Conservation (phyloP, 768 basidiomycete species). For the Mycena leptocephala region DNA sequence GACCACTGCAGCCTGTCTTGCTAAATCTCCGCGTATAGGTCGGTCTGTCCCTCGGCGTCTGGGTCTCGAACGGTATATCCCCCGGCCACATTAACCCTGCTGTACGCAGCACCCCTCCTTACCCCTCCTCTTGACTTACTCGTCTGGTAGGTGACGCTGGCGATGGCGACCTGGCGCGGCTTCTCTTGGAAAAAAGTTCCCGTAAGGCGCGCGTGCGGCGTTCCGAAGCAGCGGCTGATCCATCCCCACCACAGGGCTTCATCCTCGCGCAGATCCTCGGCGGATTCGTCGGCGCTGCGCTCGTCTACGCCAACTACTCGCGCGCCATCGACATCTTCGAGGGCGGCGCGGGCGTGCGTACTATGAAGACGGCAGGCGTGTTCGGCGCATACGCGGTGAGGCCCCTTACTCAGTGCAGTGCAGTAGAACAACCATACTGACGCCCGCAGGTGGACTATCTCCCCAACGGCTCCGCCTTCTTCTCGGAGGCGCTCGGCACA, state of each 20-base stretch:
- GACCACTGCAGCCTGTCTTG: constrained; percentile 30
- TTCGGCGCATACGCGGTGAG: constrained; percentile 77
- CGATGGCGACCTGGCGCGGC: constrained; percentile 64
- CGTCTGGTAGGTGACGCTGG: constrained; percentile 62
- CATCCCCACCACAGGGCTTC: background rate
- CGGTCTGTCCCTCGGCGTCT: constrained; percentile 39
- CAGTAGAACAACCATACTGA: no score
- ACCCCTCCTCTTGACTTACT: background rate
- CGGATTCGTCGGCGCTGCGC: constrained; percentile 69
- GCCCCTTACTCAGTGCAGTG: no score
- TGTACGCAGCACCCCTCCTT: no score
- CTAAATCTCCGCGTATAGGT: background rate
- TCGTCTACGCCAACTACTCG: constrained; percentile 77
- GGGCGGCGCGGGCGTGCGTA: constrained; percentile 70
- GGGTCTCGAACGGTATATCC: constrained; percentile 58
- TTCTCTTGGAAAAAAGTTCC: constrained; percentile 78
- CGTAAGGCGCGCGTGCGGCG: no score
- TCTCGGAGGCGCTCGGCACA: constrained; percentile 49
- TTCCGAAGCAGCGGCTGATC: background rate
- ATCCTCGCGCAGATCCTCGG: constrained; percentile 75
- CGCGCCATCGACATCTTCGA: constrained; percentile 79
- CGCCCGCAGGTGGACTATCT: constrained; percentile 57
- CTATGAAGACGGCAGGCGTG: constrained; percentile 69
- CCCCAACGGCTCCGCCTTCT: constrained; percentile 58
- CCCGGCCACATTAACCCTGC: constrained; percentile 48